Evolutionary conservation across 1,284 basidiomycete species (phyloP).

Genomic region (Sphagnurus paluster): DNA sequence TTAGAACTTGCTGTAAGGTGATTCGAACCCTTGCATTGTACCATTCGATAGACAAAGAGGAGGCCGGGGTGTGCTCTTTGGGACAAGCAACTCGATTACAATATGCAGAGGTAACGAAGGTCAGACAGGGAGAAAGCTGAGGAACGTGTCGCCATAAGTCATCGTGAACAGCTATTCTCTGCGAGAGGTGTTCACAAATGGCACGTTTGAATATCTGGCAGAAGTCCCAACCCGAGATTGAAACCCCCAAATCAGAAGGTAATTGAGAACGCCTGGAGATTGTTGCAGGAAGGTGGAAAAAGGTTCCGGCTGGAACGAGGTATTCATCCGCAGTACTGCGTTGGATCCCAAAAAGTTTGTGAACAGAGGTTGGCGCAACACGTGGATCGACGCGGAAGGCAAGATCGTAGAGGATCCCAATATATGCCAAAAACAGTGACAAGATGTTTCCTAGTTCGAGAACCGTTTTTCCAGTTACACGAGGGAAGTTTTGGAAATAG

Average conservation of each 20-base stretch:
- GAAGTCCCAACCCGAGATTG: conserved; percentile 23
- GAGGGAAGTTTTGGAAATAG: conserved; percentile 29
- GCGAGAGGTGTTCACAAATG: conserved; percentile 29
- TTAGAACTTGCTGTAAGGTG: conserved; percentile 48
- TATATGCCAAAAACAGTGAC: conserved; percentile 36
- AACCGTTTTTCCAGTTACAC: conserved; percentile 8
- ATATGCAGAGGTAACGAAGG: conserved; percentile 27
- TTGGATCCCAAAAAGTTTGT: conserved; percentile 40
- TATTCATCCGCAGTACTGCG: conserved; percentile 24
- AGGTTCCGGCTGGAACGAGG: conserved; percentile 22
- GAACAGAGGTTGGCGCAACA: conserved; percentile 21
- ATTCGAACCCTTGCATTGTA: conserved; percentile 43
- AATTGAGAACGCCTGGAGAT: conserved; percentile 5
- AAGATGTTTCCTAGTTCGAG: conserved; percentile 33
- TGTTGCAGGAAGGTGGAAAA: conserved; percentile 19
- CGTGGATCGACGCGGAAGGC: conserved; percentile 28
- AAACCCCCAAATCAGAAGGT: conserved; percentile 16
- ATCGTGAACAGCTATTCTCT: conserved; percentile 37
- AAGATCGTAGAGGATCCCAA: conserved; percentile 31
- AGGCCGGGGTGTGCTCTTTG: conserved; percentile 33
- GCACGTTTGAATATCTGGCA: conserved; percentile 18
- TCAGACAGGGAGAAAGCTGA: conserved; percentile 43
- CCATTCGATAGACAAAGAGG: conserved; percentile 26
- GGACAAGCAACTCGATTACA: conserved; percentile 41
- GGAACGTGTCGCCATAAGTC: conserved; percentile 27